Conservation (phyloP, 108 stramenopile species). For the Cyclotella cryptica region DNA sequence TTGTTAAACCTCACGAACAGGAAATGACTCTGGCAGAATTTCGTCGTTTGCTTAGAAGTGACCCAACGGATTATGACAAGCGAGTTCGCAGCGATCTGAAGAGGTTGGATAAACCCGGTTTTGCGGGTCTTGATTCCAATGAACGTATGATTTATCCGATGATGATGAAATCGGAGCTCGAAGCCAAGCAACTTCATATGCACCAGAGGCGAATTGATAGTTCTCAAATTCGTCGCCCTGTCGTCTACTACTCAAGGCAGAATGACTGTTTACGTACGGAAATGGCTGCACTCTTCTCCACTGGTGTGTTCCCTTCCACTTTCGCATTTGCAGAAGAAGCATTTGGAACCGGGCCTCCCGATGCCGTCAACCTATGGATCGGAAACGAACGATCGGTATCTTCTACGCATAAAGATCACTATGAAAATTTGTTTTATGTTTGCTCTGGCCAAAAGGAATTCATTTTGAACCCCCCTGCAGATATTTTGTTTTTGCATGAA, state of each 20-base stretch:
- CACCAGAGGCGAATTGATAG: not conserved
- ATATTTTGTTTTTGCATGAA: conserved; percentile 79
- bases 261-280: conserved; percentile 90
- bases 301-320: conserved; percentile 49
- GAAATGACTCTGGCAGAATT: conserved; percentile 76
- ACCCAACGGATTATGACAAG: not conserved
- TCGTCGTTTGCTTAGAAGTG: conserved; percentile 45
- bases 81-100: not conserved
- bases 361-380: conserved; percentile 97
- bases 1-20: conserved; percentile 84
- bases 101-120: not conserved
- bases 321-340: conserved; percentile 67
- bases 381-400: conserved; percentile 91
- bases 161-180: not conserved
- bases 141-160: conserved; percentile 17
- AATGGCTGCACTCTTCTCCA: conserved; percentile 49
- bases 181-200: not conserved
- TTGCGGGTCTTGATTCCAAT: conserved; percentile 22
- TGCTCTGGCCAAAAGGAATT: conserved; percentile 93
- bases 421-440: conserved; percentile 95
- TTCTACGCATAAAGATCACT: conserved; percentile 96
- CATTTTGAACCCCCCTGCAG: conserved; percentile 88
- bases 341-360: conserved; percentile 76
- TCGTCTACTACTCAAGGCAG: conserved; percentile 84
- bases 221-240: conserved; percentile 4